Percentiles rank a stretch among this genome's conserved stretches.
Evolutionary conservation across 75 land plant species (phyloP).

Genomic region (Cryptomeria japonica): DNA sequence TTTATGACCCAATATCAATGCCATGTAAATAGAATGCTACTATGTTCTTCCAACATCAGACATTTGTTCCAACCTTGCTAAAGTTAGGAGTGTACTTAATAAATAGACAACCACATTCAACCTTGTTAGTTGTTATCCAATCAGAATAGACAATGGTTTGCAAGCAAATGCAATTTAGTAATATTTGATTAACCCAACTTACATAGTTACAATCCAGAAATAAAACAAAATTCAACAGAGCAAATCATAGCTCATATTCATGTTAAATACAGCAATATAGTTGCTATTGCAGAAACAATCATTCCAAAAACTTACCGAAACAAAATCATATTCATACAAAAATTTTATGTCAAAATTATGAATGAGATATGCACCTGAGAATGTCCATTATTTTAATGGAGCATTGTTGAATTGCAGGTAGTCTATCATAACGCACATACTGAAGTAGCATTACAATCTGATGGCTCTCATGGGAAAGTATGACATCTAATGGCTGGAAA

Average conservation of each 20-base stretch:
- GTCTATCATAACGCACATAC: constrained; percentile 79
- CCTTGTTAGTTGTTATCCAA: background rate
- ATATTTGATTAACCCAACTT: background rate
- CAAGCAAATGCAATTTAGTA: background rate
- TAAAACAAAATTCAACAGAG: background rate
- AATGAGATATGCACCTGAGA: constrained; percentile 54
- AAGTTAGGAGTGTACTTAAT: too few species aligned
- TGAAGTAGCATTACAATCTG: constrained; percentile 81
- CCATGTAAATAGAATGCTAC: too few species aligned
- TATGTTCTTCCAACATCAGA: background rate
- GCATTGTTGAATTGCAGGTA: constrained; percentile 70
- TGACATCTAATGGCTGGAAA: constrained; percentile 81
- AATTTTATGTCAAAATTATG: background rate
- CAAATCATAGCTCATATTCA: background rate
- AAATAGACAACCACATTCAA: background rate
- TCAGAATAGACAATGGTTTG: background rate
- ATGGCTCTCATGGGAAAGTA: constrained; percentile 83
- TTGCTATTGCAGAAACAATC: background rate
- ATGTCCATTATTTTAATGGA: constrained; percentile 85
- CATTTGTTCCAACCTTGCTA: background rate
- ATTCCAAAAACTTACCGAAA: background rate
- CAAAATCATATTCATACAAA: background rate
- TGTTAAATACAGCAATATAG: background rate
- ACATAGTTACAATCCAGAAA: background rate
- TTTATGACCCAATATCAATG: too few species aligned